A percentile compares a stretch with the other conserved stretches of the same genome.
Evolutionary conservation across 352 stramenopile species (phyloP).

Genomic region (Globisporangium radiosum): DNA sequence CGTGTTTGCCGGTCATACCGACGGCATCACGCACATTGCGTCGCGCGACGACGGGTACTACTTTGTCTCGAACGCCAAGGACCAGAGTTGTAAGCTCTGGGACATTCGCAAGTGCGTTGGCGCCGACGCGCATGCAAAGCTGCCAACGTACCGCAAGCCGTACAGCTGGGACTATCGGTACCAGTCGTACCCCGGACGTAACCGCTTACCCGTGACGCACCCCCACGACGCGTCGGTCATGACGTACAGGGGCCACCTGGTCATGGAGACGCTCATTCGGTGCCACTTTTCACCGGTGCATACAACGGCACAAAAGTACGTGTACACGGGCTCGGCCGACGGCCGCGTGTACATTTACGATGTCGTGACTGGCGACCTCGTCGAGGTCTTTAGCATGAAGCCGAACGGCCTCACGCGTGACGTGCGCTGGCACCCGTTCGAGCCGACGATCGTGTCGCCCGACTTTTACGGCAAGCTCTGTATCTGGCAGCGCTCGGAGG

Average conservation of each 20-base stretch:
- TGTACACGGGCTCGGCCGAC: constrained; percentile 80
- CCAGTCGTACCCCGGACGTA: constrained; percentile 67
- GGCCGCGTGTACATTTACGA: constrained; percentile 83
- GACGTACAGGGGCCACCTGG: constrained; percentile 77
- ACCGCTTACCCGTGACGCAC: constrained; percentile 45
- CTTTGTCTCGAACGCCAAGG: constrained; percentile 85
- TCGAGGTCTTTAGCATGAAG: constrained; percentile 77
- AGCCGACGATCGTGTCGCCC: constrained; percentile 74
- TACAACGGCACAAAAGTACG: constrained; percentile 82
- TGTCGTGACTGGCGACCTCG: constrained; percentile 56
- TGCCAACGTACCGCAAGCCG: constrained; percentile 37
- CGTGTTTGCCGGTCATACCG: constrained; percentile 78
- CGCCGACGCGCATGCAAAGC: constrained; percentile 31
- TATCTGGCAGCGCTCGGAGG: constrained; percentile 59
- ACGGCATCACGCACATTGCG: constrained; percentile 76
- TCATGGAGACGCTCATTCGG: constrained; percentile 80
- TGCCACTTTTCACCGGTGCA: constrained; percentile 84
- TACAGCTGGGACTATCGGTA: constrained; percentile 83
- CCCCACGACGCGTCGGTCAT: constrained; percentile 72
- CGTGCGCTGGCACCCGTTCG: constrained; percentile 79
- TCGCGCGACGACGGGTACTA: constrained; percentile 84
- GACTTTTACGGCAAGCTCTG: constrained; percentile 86
- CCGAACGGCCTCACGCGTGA: constrained; percentile 74
- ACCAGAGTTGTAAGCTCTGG: constrained; percentile 82
- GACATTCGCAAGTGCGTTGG: constrained; percentile 76